Evolutionary conservation across 2,329 filamentous ascomycete species (phyloP), one percentile per base, ranked within the genome.

Genomic region (Corinectria fuckeliana): DNA sequence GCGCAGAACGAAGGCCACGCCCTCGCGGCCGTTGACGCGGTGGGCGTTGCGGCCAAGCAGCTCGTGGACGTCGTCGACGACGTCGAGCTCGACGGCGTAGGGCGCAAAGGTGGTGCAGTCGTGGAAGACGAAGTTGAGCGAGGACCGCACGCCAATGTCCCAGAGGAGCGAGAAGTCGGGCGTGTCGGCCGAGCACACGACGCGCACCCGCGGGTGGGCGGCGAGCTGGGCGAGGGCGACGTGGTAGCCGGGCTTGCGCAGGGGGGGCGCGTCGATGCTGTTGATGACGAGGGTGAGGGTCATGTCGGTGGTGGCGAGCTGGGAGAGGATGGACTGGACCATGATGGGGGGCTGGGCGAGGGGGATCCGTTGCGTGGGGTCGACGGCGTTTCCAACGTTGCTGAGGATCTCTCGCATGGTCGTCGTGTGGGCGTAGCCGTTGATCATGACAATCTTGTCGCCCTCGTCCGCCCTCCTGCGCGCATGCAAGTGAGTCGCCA

Each of bases 31-130:
- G 53, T 92, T 93, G 7, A 94, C 85, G 39, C 92, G 87, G 50
- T 91, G 84, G 20, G 91, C 88, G 68, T 89, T 92, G 53, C 92
- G 87, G 45, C 93, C 93, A 0, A 98, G 85, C 0, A 97, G 83
- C 69, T 91, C 89, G 74, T 97, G 91, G 13, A 98, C 93, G 63
- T 93, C 91, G 73, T 98, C 93, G 3, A 98, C 92, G 2, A 91
- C 88, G 70, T 96, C 92, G 7, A 92, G 79, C 74, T 97, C 93
- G 3, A 84, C 74, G 10, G 83, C 81, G 68, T 91, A 92, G 1
- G 91, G 84, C 1, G 85, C 82, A 72, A 97, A 97, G 0, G 95
- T 98, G 1, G 95, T 98, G 70, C 90, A 90, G 78, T 99, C 93
- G 78, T 99, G 95, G 76, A 96, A 97, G 25, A 92, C 80, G 67